phyloP scores from a whole-genome alignment of 805 yeast genomes.

The Nakazawaea ambrosiae region DNA sequence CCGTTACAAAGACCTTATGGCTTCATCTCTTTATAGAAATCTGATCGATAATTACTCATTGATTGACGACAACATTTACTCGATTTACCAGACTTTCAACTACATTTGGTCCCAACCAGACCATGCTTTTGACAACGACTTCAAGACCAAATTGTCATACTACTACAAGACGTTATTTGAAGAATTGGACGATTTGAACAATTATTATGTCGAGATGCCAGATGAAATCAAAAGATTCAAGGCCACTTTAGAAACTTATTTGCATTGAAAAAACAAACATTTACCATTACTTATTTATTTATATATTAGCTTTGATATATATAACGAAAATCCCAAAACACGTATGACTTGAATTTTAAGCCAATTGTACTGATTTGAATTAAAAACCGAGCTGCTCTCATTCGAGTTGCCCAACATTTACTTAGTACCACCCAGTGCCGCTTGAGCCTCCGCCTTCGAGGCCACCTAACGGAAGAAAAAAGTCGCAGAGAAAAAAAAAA shows the following conservation, averaged over 20 bases:
- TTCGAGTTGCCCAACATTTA: too few relatives aligned
- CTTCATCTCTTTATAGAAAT: slow-evolving; percentile 20
- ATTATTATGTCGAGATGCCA: slow-evolving; percentile 27
- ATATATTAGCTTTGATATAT: background rate
- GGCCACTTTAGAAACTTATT: background rate
- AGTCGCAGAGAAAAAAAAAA: background rate
- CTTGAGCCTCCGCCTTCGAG: too few relatives aligned
- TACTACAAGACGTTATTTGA: slow-evolving; percentile 22
- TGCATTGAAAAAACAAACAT: too few relatives aligned
- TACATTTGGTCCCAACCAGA: slow-evolving; percentile 4
- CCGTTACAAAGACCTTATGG: slow-evolving; percentile 12
- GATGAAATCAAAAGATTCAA: slow-evolving; percentile 22
- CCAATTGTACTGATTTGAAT: too few relatives aligned
- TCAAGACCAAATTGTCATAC: slow-evolving; percentile 18
- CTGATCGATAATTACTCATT: slow-evolving; percentile 27
- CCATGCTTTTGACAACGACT: slow-evolving; percentile 6
- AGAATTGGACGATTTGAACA: slow-evolving; percentile 28
- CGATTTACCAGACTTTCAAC: slow-evolving; percentile 23
- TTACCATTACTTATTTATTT: slow-evolving; percentile 3
- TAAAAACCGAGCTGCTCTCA: too few relatives aligned
- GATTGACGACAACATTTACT: slow-evolving; percentile 26
- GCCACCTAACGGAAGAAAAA: too few relatives aligned
- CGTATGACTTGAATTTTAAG: background rate
- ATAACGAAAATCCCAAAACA: background rate
- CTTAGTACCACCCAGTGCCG: too few relatives aligned